Base-by-base conservation (phyloP, 2,329 filamentous ascomycete genomes). In the Cercospora sesami region DNA sequence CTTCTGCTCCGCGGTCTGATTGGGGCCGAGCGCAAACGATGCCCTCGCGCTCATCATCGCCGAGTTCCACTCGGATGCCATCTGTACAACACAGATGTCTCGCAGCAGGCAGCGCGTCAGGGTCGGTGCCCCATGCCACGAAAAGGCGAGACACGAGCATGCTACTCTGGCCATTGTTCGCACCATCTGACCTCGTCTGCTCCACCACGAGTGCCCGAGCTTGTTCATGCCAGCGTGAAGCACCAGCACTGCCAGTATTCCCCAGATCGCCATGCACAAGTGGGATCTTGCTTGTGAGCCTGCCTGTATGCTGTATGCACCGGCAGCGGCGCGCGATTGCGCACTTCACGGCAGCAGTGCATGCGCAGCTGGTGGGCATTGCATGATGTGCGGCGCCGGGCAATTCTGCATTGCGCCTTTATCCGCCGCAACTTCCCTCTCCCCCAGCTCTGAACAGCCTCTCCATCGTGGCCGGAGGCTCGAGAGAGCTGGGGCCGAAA, bases 1-100 rank as follows among this genome's bases (percentile, higher is more conserved):
- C 59, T 33, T 69, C 64, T 64, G n/a, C 63, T 53, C 58, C 33
- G 59, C 30, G 39, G 42, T 39, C 53, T 72, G 69, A 72, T 72
- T 72, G 69, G 71, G 31, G 51, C 60, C 39, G 31, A n/a, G 23
- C 60, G 66, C 67, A 71, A 70, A 72, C 70, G 70, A 66, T 60
- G 36, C 59, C 55, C 42, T 39, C 39, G 64, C 60, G 30, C 28
- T 39, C 69, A 65, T 69, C 66, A 69, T 68, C 64, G 36, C 61
- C 16, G 59, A 61, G 67, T 64, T 63, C 58, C 68, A 69, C 65
- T 45, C 61, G 65, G 65, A 55, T 64, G 60, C 30, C 65, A 67
- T 63, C 62, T 67, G 70, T 72, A 64, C 66, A 66, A 72, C 70
- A 65, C 69, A 67, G n/a, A 67, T 67, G 69, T 68, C 68, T 65